These are phyloP conservation scores for Fusarium sp. DNA, from an alignment of 2,329 filamentous ascomycete species.

Conservation along the genomic window DNA sequence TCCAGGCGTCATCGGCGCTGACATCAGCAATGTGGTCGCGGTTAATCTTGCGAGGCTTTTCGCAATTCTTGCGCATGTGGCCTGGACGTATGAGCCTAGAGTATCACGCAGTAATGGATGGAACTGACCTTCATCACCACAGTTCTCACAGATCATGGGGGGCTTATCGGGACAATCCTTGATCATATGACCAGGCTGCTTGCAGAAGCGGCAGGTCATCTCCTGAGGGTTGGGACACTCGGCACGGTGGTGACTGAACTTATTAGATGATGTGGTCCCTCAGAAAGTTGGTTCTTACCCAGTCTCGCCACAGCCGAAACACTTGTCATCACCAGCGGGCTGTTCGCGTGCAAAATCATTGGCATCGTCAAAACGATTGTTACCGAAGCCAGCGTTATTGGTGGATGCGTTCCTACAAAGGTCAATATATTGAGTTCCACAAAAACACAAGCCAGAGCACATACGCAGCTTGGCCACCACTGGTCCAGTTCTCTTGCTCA, in stretches of 20 bases:
- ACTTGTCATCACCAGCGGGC: constrained; percentile 34
- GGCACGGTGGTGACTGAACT: constrained; percentile 45
- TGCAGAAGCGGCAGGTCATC: constrained; percentile 57
- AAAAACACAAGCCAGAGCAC: not conserved
- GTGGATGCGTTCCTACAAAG: constrained; percentile 2
- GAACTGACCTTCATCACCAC: constrained; percentile 65
- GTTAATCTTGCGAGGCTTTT: constrained; percentile 68
- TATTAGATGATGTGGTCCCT: not conserved
- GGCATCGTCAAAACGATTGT: constrained; percentile 2
- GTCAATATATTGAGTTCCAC: not conserved
- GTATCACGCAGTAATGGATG: not conserved
- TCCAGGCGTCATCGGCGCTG: constrained; percentile 67
- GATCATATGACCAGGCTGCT: constrained; percentile 63
- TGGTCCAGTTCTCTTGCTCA: constrained; percentile 3
- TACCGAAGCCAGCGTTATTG: constrained; percentile 1
- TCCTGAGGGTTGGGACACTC: constrained; percentile 51
- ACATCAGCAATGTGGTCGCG: constrained; percentile 61
- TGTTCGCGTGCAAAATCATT: constrained; percentile 6
- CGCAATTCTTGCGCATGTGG: constrained; percentile 66
- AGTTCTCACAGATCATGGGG: constrained; percentile 68
- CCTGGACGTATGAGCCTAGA: constrained; percentile 52
- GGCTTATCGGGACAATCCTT: constrained; percentile 72
- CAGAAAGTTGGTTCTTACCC: constrained; percentile 43
- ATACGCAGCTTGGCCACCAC: constrained; percentile 1
- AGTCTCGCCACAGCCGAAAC: constrained; percentile 51